Evolutionary conservation across 495 filamentous ascomycete genomes (phyloP).

Genomic region (Articulospora tetracladia): DNA sequence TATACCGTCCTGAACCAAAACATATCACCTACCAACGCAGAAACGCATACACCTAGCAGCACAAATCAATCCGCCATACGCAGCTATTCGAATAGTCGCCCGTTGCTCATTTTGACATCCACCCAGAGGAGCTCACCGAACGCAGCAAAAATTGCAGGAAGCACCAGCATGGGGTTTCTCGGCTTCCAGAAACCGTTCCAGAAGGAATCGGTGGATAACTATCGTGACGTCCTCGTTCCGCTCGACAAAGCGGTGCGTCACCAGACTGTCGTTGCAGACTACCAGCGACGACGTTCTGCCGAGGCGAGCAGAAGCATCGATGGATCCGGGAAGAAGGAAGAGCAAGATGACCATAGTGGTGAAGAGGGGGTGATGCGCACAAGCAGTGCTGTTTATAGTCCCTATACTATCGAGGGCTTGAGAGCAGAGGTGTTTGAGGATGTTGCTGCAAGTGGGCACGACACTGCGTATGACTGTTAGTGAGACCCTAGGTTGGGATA

Average conservation of each 20-base stretch:
- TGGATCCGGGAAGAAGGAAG: slow-evolving; percentile 7
- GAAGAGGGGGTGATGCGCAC: slow-evolving; percentile 32
- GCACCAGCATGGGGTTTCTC: slow-evolving; percentile 2
- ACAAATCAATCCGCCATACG: too few species aligned
- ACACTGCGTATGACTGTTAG: slow-evolving; percentile 49
- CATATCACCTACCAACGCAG: too few species aligned
- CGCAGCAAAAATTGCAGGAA: too few species aligned
- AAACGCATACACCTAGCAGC: too few species aligned
- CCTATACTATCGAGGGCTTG: slow-evolving; percentile 48
- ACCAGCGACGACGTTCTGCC: slow-evolving; percentile 30
- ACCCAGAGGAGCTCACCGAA: too few species aligned
- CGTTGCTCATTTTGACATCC: too few species aligned
- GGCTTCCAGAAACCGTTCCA: slow-evolving; percentile 1
- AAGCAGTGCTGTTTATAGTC: slow-evolving; percentile 36
- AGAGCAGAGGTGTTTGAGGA: slow-evolving; percentile 40
- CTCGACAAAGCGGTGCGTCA: slow-evolving; percentile 45
- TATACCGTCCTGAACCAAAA: too few species aligned
- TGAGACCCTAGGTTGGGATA: slow-evolving; percentile 1
- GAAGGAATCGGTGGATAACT: slow-evolving; percentile 38
- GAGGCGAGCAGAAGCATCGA: neutral
- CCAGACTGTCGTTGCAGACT: slow-evolving; percentile 29
- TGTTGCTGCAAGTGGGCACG: slow-evolving; percentile 31
- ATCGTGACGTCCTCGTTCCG: slow-evolving; percentile 40
- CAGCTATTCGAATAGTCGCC: too few species aligned
- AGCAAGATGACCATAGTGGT: slow-evolving; percentile 22